Base-by-base conservation (phyloP, 208 protist species). In the Polymyxa betae region DNA sequence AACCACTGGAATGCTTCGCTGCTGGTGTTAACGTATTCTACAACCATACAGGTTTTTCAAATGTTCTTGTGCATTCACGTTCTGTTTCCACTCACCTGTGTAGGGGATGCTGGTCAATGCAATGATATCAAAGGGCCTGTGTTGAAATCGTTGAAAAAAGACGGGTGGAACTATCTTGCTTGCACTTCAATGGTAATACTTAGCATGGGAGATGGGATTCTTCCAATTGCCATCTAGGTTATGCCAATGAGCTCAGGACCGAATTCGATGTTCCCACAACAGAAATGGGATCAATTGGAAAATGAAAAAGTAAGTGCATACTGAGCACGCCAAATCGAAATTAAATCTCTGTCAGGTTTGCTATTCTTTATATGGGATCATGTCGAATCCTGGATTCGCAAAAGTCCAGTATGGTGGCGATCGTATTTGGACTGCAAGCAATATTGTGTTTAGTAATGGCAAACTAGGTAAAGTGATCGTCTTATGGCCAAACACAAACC, bases 391-490 rank as follows among this genome's bases (percentile, higher is more conserved):
- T 5, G 35, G 12, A 35, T 82, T 45, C 35, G 72, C 72, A 5
- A n/a, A 45, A 82, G 12, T 35, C 12, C 35, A 82, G n/a, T 82
- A 38, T 43, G 72, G 72, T 5, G 72, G 16, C 5, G 35, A 82
- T 20, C 5, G n/a, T 20, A 35, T 82, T 20, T 35, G 10, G 72
- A 35, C 72, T 12, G 5, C n/a, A 5, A 82, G 72, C 72, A 82
- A 82, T 35, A 82, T 82, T 43, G 72, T 82, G 16, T 82, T 82
- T n/a, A 82, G 72, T 43, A 82, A 82, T 43, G 72, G 72, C 72
- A 43, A 45, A 20, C 72, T 82, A n/a, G 72, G 72, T 82, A 35
- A 82, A 5, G n/a, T 20, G 72, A 43, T 20, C 16, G 5, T 20
- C 16, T 35, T 82, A 38, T 5, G 5, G 16, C 35, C n/a, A 43